These are phyloP conservation scores for Cadophora gregata DNA, from an alignment of 2,329 filamentous ascomycete species.

Conservation along the genomic window DNA sequence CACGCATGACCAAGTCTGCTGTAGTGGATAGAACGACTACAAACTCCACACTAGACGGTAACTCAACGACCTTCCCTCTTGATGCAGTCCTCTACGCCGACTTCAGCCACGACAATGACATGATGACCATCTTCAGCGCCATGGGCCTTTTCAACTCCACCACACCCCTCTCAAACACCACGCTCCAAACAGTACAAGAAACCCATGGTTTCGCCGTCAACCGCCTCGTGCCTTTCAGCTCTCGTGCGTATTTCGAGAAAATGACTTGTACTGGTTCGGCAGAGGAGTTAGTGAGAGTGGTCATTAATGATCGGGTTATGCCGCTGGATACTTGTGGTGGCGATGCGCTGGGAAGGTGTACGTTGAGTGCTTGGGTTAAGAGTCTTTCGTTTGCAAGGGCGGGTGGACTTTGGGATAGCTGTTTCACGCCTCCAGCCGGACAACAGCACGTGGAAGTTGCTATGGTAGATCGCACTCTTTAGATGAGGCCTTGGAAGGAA, in stretches of 20 bases:
- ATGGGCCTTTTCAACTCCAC: conserved; percentile 79
- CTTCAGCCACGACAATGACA: conserved; percentile 91
- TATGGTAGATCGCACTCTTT: neutral
- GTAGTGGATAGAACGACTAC: conserved; percentile 77
- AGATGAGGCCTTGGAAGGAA: neutral
- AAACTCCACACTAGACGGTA: conserved; percentile 76
- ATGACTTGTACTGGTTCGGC: conserved; percentile 66
- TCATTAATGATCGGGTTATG: conserved; percentile 85
- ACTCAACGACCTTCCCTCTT: conserved; percentile 75
- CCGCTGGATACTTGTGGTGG: conserved; percentile 72
- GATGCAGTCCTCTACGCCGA: conserved; percentile 76
- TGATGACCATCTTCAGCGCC: conserved; percentile 77
- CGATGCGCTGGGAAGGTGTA: conserved; percentile 75
- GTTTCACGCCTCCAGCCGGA: conserved; percentile 49
- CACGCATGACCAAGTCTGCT: conserved; percentile 72
- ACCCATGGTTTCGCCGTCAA: conserved; percentile 74
- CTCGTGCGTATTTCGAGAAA: conserved; percentile 86
- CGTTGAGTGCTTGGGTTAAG: conserved; percentile 71
- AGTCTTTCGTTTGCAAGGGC: conserved; percentile 74
- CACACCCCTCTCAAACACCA: conserved; percentile 56
- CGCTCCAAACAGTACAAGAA: conserved; percentile 55
- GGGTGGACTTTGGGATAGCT: conserved; percentile 77
- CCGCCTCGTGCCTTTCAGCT: conserved; percentile 84
- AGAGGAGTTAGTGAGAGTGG: conserved; percentile 76
- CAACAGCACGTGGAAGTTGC: neutral